Conservation (phyloP, 331 rosid species). For the Acacia concinna region DNA sequence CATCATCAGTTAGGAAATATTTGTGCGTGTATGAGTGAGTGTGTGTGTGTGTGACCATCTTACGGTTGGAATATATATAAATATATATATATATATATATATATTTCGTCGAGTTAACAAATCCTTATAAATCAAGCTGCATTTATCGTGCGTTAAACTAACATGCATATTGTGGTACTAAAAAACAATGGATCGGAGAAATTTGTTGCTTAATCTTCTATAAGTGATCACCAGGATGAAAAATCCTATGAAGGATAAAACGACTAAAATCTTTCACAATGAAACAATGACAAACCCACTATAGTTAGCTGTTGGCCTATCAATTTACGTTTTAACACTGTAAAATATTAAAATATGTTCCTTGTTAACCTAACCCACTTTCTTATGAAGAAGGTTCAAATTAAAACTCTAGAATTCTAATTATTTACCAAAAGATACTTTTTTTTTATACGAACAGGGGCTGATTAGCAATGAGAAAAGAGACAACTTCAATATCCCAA, state of each 20-base stretch:
- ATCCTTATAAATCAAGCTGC: background rate
- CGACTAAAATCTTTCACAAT: background rate
- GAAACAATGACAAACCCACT: background rate
- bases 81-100: rapidly evolving
- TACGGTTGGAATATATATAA: too few relatives aligned
- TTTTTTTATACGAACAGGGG: constrained; percentile 40
- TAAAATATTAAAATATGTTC: background rate
- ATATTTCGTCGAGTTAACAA: background rate
- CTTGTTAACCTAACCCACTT: background rate
- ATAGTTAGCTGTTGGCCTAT: background rate
- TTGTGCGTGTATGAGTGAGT: background rate
- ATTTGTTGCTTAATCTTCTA: background rate
- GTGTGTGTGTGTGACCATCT: background rate
- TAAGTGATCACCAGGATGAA: background rate
- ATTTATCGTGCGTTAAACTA: background rate
- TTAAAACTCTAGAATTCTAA: background rate
- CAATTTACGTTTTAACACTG: background rate
- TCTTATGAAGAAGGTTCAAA: background rate
- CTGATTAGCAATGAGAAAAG: constrained; percentile 66
- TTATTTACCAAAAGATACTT: background rate
- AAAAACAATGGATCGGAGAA: background rate
- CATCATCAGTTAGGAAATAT: background rate
- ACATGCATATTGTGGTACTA: background rate
- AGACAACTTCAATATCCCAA: constrained; percentile 88
- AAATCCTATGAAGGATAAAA: background rate